phyloP scores from a whole-genome alignment of 805 yeast species.

The Wickerhamomyces chaumierensis region DNA sequence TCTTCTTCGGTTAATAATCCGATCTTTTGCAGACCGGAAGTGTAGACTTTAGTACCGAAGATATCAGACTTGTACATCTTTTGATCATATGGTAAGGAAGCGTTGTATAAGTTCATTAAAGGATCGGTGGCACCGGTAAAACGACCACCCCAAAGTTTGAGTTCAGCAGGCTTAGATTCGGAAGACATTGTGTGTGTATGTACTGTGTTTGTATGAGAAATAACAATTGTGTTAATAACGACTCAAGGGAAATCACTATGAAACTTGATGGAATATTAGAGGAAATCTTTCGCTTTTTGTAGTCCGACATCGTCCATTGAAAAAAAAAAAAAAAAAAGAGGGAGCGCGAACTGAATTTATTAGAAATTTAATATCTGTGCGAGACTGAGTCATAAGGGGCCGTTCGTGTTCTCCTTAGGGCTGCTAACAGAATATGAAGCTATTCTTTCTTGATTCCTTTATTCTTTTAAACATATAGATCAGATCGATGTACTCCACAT shows the following conservation, averaged over 20 bases:
- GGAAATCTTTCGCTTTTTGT: too few relatives aligned
- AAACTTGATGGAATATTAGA: too few relatives aligned
- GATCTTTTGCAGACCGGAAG: slow-evolving; percentile 71
- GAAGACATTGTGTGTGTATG: neutral
- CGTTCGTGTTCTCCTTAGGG: neutral
- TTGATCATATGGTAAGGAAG: slow-evolving; percentile 92
- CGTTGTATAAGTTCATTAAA: slow-evolving; percentile 92
- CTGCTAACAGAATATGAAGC: too few relatives aligned
- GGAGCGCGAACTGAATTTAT: too few relatives aligned
- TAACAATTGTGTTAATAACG: too few relatives aligned
- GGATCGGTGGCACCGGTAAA: slow-evolving; percentile 97
- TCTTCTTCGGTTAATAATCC: slow-evolving; percentile 69
- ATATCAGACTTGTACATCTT: slow-evolving; percentile 91
- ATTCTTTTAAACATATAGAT: too few relatives aligned
- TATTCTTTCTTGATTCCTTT: too few relatives aligned
- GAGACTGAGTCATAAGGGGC: neutral
- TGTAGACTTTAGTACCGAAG: slow-evolving; percentile 89
- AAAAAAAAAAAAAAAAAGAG: too few relatives aligned
- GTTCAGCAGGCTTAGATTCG: slow-evolving; percentile 31
- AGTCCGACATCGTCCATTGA: too few relatives aligned
- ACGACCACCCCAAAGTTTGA: slow-evolving; percentile 95
- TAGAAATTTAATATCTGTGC: too few relatives aligned
- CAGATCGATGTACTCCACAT: too few relatives aligned
- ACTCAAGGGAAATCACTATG: too few relatives aligned
- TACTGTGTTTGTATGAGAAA: neutral